Evolutionary conservation across 1,284 basidiomycete species (phyloP).

Genomic region (Microbotryum lychnidis-dioicae): DNA sequence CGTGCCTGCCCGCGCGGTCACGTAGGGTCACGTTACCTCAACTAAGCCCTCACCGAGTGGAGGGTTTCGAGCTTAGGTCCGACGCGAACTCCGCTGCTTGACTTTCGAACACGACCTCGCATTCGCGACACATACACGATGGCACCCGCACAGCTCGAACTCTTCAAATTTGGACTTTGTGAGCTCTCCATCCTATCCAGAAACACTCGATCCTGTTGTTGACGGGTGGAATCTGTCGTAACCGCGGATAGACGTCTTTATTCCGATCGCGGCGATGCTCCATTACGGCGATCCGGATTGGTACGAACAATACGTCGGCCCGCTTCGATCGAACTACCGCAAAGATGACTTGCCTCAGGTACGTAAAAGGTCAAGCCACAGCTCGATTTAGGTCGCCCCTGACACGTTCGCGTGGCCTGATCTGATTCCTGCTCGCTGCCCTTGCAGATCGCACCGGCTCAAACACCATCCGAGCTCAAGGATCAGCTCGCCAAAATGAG

Average conservation of each 20-base stretch:
- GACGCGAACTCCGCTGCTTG: too few relatives aligned
- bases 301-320: conserved; percentile 39
- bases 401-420: not conserved
- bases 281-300: conserved; percentile 41
- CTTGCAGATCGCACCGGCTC: conserved; percentile 10
- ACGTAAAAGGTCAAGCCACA: not conserved
- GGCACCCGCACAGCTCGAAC: conserved; percentile 29
- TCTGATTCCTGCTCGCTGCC: not conserved
- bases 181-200: not conserved
- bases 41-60: too few relatives aligned
- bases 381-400: not conserved
- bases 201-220: not conserved
- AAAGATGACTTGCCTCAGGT: conserved; percentile 24
- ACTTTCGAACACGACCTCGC: too few relatives aligned
- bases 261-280: conserved; percentile 41
- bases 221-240: not conserved
- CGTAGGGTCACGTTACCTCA: too few relatives aligned
- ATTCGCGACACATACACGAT: conserved; percentile 1
- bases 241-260: conserved; percentile 37
- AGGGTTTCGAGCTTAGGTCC: too few relatives aligned
- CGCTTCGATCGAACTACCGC: conserved; percentile 20
- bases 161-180: conserved; percentile 32
- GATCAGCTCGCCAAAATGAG: conserved; percentile 17
- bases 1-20: too few relatives aligned
- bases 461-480: conserved; percentile 17